phyloP scores from a whole-genome alignment of 352 stramenopile genomes.

The Phytophthora pini region DNA sequence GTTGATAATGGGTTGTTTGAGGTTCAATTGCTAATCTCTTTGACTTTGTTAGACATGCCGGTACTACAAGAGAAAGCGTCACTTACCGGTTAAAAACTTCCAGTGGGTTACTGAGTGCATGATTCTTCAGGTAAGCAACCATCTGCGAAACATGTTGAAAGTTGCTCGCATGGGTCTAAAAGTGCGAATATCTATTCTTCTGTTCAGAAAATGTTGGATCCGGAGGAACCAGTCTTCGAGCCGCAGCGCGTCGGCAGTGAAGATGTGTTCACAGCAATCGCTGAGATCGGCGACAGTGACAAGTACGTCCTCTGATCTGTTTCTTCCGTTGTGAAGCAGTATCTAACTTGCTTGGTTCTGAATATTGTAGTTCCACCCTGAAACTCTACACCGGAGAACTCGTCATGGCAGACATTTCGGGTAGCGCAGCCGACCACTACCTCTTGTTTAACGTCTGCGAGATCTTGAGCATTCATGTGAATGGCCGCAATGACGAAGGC shows the following conservation, averaged over 20 bases:
- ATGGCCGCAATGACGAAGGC: conserved; percentile 27
- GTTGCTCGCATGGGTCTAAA: too few relatives aligned
- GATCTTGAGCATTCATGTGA: conserved; percentile 70
- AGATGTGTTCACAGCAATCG: conserved; percentile 50
- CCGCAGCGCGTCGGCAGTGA: conserved; percentile 42
- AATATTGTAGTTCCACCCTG: conserved; percentile 42
- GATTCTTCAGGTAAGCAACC: conserved; percentile 68
- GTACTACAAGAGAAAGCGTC: conserved; percentile 50
- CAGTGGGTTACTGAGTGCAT: conserved; percentile 86
- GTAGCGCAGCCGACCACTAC: conserved; percentile 69
- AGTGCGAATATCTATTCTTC: background rate
- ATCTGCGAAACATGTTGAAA: background rate
- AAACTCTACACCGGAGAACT: conserved; percentile 78
- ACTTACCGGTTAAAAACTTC: conserved; percentile 64
- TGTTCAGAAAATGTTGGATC: conserved; percentile 56
- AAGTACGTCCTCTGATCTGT: conserved; percentile 38
- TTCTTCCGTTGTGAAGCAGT: background rate
- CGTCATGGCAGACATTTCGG: conserved; percentile 72
- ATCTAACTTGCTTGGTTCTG: conserved; percentile 3
- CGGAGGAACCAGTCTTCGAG: conserved; percentile 46
- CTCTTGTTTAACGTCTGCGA: conserved; percentile 84
- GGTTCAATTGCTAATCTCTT: background rate
- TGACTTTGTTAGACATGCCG: conserved; percentile 51
- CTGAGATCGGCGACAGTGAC: conserved; percentile 67
- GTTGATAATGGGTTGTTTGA: background rate